Percentiles rank a stretch among this genome's conserved stretches.
Evolutionary conservation across 345 rosid species (phyloP).

Genomic region (Salix arbutifolia): DNA sequence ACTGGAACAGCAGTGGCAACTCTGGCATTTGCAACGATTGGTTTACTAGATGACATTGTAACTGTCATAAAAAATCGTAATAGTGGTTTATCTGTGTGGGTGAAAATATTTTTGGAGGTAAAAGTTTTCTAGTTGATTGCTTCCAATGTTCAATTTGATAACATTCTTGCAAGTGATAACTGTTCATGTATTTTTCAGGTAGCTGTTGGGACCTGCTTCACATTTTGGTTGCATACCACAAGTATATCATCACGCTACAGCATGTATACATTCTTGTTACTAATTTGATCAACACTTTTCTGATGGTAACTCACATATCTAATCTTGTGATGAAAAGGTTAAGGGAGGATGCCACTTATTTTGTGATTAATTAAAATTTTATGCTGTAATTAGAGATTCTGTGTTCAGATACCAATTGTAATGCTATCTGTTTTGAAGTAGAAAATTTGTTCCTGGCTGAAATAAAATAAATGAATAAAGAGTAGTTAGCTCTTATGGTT

Average conservation of each 20-base stretch:
- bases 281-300: conserved; percentile 62
- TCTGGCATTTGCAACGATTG: conserved; percentile 63
- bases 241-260: conserved; percentile 78
- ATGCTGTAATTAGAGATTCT: neutral
- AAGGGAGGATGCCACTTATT: conserved; percentile 2
- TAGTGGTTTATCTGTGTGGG: conserved; percentile 50
- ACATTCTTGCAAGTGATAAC: conserved; percentile 16
- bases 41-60: conserved; percentile 61
- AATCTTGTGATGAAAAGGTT: conserved; percentile 35
- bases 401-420: neutral
- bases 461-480: too few species aligned
- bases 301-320: conserved; percentile 81
- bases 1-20: conserved; percentile 64
- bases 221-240: conserved; percentile 72
- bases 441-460: too few species aligned
- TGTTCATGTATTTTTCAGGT: conserved; percentile 40
- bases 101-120: conserved; percentile 69
- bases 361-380: neutral
- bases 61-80: conserved; percentile 35
- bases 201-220: conserved; percentile 61
- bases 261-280: conserved; percentile 97
- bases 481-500: neutral
- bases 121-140: neutral
- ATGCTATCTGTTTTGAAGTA: neutral
- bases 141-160: neutral